Conservation (phyloP, 805 yeast genomes). For the Blastobotrys parvus region DNA sequence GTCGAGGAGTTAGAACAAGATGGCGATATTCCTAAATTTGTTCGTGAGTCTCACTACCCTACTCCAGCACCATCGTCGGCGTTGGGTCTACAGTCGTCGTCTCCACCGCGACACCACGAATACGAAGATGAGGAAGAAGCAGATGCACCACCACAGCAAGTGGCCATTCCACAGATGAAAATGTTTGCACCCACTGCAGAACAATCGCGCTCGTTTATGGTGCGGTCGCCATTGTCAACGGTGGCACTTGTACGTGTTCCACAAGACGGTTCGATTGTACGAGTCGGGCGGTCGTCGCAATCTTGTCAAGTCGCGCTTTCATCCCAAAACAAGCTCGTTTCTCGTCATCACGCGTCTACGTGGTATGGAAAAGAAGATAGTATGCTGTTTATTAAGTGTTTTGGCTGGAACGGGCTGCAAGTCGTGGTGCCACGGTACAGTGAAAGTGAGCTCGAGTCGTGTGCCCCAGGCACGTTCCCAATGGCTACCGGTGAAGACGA, state of each 20-base stretch:
- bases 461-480: constrained; percentile 12
- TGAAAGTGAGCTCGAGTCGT: constrained; percentile 1
- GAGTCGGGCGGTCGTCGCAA: constrained; percentile 63
- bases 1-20: neutral
- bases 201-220: constrained; percentile 8
- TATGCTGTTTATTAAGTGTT: constrained; percentile 53
- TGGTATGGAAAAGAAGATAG: constrained; percentile 29
- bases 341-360: constrained; percentile 56
- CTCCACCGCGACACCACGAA: neutral
- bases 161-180: neutral
- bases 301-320: constrained; percentile 43
- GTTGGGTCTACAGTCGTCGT: constrained; percentile 9
- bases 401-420: constrained; percentile 75
- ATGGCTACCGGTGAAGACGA: constrained; percentile 23
- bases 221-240: constrained; percentile 32
- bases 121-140: neutral
- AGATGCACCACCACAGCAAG: neutral
- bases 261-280: constrained; percentile 30
- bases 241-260: constrained; percentile 37
- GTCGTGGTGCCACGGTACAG: constrained; percentile 48
- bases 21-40: constrained; percentile 18
- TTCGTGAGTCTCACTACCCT: constrained; percentile 15
- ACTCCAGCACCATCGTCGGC: constrained; percentile 24
- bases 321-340: constrained; percentile 46
- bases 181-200: constrained; percentile 9